Percentiles rank a stretch among this genome's conserved stretches.
phyloP scores from a whole-genome alignment of 1,284 basidiomycete species.

The Trametes sp. region DNA sequence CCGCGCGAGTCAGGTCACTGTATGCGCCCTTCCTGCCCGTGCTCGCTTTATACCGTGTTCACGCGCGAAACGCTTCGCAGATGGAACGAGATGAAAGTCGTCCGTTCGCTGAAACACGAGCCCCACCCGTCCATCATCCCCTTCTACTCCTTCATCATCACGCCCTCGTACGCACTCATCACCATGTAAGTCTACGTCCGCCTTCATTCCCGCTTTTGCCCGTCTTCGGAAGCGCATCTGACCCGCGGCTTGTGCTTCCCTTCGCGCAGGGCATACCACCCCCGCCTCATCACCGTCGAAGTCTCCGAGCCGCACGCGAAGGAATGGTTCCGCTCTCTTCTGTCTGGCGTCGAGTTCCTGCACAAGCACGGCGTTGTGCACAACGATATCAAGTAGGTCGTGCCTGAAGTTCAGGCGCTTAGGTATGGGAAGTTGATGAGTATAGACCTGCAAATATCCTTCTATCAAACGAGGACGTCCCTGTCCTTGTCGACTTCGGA shows the following conservation, averaged over 20 bases:
- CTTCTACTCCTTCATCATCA: slow-evolving; percentile 93
- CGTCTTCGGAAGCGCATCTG: not conserved
- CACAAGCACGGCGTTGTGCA: slow-evolving; percentile 90
- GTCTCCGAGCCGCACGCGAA: slow-evolving; percentile 81
- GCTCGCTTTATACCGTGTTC: slow-evolving; percentile 2
- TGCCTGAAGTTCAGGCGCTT: not conserved
- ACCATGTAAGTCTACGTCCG: slow-evolving; percentile 68
- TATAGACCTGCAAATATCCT: slow-evolving; percentile 88
- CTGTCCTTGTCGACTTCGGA: slow-evolving; percentile 91
- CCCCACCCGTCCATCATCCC: slow-evolving; percentile 90
- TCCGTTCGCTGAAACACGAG: slow-evolving; percentile 80
- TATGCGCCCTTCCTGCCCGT: slow-evolving; percentile 46
- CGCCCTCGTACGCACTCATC: slow-evolving; percentile 86
- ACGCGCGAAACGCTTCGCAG: slow-evolving; percentile 45
- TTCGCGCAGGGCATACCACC: slow-evolving; percentile 71
- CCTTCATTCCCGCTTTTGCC: not conserved
- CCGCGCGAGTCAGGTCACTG: slow-evolving; percentile 87
- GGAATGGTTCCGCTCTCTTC: slow-evolving; percentile 84
- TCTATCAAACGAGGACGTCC: slow-evolving; percentile 73
- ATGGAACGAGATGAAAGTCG: slow-evolving; percentile 96
- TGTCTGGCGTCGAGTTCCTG: slow-evolving; percentile 89
- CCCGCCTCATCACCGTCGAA: slow-evolving; percentile 82
- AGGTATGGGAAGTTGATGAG: not conserved
- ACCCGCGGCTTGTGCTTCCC: not conserved
- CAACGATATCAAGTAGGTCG: slow-evolving; percentile 90